Evolutionary conservation across 495 filamentous ascomycete species (phyloP), one percentile per base, ranked within the genome.

Genomic region (Neurospora intermedia): DNA sequence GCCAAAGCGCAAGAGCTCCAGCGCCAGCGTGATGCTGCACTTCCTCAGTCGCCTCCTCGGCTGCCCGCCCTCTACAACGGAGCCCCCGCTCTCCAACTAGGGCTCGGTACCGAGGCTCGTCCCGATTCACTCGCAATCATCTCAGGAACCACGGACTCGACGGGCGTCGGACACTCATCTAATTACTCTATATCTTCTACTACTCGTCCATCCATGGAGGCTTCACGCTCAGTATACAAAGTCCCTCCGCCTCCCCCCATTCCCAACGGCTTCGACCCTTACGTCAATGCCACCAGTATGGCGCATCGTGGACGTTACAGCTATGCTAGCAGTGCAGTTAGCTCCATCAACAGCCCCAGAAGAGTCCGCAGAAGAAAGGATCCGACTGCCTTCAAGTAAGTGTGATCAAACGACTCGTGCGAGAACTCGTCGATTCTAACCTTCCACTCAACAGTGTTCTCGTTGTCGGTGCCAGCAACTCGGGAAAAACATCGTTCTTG

Each of bases 371-470:
- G 96, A 81, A 92, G 96, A 84, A 97, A 96, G 86, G 96, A 99
- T 78, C 96, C 96, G 27, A 98, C 94, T 7, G 93, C 96, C 8
- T 98, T 98, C 87, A 99, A 99, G 96, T 99, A 85, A 88, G 94
- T 85, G 7, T 18, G 11, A 38, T 15, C 2, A 43, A 18, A 35
- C 11, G 0, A 0, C 43, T 35, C 9, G 41, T 20, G 43, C n/a
- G 11, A 69, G 43, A 45, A 15, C 15, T 42, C 15, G 3, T 3
- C 8, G 15, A 10, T 38, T 18, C 71, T 43, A 38, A 72, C 54
- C 69, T 71, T 40, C 6, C 18, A 27, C 41, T 74, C 39, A 40
- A n/a, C 71, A 99, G 96, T 80, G 89, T 98, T 73, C 89, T 99
- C 72, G 91, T 99, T 71, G 88, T 98, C 75, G 96, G 96, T 59